Base-by-base conservation (phyloP, 306 rosid species). In the Styphnolobium japonicum region DNA sequence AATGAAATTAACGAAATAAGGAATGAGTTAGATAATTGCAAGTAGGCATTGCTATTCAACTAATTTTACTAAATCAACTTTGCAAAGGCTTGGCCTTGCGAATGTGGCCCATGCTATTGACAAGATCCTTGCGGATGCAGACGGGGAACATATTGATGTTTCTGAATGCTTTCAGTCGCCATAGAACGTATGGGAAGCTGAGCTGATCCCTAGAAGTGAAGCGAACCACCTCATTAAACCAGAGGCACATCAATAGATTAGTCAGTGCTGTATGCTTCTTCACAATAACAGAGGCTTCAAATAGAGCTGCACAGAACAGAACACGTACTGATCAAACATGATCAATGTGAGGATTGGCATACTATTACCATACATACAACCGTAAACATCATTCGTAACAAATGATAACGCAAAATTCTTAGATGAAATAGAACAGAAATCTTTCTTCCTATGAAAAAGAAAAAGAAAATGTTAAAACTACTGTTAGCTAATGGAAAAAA, bases 121-220 rank as follows among this genome's bases (percentile, higher is more conserved):
- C 98, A 67, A 93, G 97, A 89, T 96, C 99, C 82, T 96, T 96
- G 77, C 99, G 98, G 27, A 89, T 88, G 71, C 99, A 91, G n/a
- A 96, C 98, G 12, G 97, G 98, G 82, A 96, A 93, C 86, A 79
- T 80, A 52, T 91, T 89, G 64, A 96, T 81, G 79, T 80, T 83
- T 88, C 84, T 79, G 46, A 86, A 82, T 66, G 89, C 87, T 74
- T 90, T 91, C 83, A 91, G 76, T 80, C 90, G 87, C 99, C 99
- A 95, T 45, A 93, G 72, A 21, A 95, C 93, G 71, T 90, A 93
- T 11, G 99, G 98, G 86, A 95, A 95, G 83, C 99, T 95, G 53
- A 95, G 93, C 86, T 95, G 97, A 80, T 95, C 98, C 52, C 98
- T 87, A 11, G 98, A 95, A 67, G 98, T 92, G 89, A 92, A 95